Evolutionary conservation across 768 basidiomycete species (phyloP), one percentile per base, ranked within the genome.

Genomic region (Coprinellus micaceus): DNA sequence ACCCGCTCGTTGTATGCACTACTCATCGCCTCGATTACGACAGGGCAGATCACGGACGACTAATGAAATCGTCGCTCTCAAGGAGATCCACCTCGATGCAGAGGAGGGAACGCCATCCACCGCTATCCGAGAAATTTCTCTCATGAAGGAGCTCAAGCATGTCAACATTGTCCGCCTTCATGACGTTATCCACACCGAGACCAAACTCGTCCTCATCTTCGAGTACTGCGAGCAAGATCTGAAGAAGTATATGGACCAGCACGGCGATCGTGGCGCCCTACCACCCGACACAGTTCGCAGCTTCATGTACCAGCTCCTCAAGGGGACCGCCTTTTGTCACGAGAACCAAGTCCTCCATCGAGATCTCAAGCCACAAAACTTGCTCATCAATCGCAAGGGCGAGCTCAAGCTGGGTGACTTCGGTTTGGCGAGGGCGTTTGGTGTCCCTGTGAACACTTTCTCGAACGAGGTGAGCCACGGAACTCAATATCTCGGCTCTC

Each of bases 141-240:
- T 98, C 62, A 98, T 98, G 95, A 98, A 99, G 71, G 97, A 99
- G 69, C 86, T 99, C 66, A 97, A 97, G 72, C 97, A 99, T 65
- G 86, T 92, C 77, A 99, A 99, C 75, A 96, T 99, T 68, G 93
- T 99, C 67, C 86, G 97, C 65, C 83, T 99, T 19, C 89, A 98
- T 77, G 97, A 98, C 71, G 97, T 99, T 48, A 98, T 98, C 61
- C 97, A 99, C 72, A 98, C 95, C 17, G 97, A 99, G 73, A 91
- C 92, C 7, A 98, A 98, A 64, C 87, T 99, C 48, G 91, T 98
- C 60, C 89, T 99, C 57, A 95, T 99, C 62, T 99, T 98, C 71
- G 97, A 99, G 74, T 98, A 84, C 69, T 97, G 94, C 71, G 97
- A 99, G 65, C 92, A 95, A 72, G 97, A 99, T 74, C 80, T 99